Conservation (phyloP, 1,139 yeast species). For the Yamadazyma diddensiae region DNA sequence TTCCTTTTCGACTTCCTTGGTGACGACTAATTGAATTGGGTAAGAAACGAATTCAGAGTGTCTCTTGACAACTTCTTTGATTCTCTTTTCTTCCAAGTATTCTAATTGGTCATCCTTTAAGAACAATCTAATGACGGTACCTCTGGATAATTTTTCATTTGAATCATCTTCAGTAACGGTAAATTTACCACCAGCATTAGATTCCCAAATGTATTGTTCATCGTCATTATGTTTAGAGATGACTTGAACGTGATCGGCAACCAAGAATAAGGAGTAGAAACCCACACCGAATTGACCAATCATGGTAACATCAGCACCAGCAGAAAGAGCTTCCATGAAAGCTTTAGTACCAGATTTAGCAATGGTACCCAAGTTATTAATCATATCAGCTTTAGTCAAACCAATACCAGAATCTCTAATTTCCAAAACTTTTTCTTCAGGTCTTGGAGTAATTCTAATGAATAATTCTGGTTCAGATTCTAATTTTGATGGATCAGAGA, state of each 20-base stretch:
- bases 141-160: conserved; percentile 88
- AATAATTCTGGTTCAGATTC: conserved; percentile 96
- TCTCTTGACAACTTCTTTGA: conserved; percentile 98
- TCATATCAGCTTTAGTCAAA: conserved; percentile 99
- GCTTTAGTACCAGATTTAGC: conserved; percentile 99
- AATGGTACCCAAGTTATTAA: conserved; percentile 99
- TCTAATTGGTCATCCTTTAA: conserved; percentile 98
- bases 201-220: conserved; percentile 99
- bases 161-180: conserved; percentile 88
- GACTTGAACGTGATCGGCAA: conserved; percentile 98
- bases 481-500: conserved; percentile 86
- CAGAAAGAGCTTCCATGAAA: conserved; percentile 98
- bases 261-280: conserved; percentile 99
- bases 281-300: conserved; percentile 99
- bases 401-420: conserved; percentile 99
- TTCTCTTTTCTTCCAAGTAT: conserved; percentile 98
- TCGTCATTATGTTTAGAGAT: conserved; percentile 98
- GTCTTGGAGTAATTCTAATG: conserved; percentile 95
- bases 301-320: conserved; percentile 99
- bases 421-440: conserved; percentile 91
- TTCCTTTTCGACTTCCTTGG: conserved; percentile 98
- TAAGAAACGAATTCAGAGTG: conserved; percentile 99
- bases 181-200: conserved; percentile 99
- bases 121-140: conserved; percentile 93
- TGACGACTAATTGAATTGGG: conserved; percentile 98